Evolutionary conservation across 331 rosid genomes (phyloP), one percentile per base, ranked within the genome.

Genomic region (Prunus yedoensis): DNA sequence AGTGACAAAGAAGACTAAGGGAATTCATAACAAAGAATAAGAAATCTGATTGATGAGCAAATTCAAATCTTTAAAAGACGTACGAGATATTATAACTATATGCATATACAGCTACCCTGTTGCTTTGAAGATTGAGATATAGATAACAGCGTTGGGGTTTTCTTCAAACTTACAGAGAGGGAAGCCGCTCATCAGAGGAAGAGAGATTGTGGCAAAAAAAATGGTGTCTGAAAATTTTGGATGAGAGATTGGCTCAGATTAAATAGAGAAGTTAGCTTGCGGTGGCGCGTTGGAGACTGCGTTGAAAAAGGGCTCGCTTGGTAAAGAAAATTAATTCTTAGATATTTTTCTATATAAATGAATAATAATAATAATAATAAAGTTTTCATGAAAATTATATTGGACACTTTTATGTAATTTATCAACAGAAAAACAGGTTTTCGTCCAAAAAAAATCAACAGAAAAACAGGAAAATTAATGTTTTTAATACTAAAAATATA

Each of bases 11-110:
- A 47, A 81, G 70, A 79, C 73, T 76, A 62, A 78, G 38, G 35
- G 83, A 53, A 73, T 66, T 90, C 94, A 88, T 84, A 21, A 32
- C 80, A 73, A 61, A 54, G n/a, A 65, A 64, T 11, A 60, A 59
- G 15, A 79, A 69, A 3, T 30, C 27, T 5, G 43, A 73, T 61
- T 38, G 62, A 71, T n/a, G 13, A 70, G 41, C 11, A 68, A 81
- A 50, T 21, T 18, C 47, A 79, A 84, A 79, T 46, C 58, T 32
- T 52, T 51, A 28, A 68, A 65, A 18, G 5, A 65, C 3, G 65
- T 5, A 82, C 12, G 30, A 77, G 69, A 46, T 52, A 58, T 74
- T 62, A 15, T 12, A 74, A 53, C 54, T 25, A 41, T 28, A 76
- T 49, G 63, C 43, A 74, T 45, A 65, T 13, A 73, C 25, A 76